A percentile compares a stretch with the other conserved stretches of the same genome.
These are phyloP conservation scores for Scenedesmus sp. DNA, from an alignment of 163 green algal genomes.

Conservation along the genomic window DNA sequence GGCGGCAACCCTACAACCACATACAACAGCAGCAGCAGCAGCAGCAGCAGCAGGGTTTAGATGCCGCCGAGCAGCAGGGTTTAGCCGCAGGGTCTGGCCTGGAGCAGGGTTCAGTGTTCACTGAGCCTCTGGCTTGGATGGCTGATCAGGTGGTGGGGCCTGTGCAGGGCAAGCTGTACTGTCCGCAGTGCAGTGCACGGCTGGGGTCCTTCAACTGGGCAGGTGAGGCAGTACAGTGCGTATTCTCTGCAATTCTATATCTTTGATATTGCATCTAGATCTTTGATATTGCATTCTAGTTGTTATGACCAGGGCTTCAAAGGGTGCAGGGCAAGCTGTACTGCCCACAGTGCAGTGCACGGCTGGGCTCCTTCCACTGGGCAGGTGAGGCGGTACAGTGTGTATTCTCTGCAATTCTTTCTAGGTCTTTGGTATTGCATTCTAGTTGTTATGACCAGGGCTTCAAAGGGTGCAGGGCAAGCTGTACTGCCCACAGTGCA, in stretches of 20 bases:
- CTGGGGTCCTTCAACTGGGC: constrained; percentile 94
- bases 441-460: too few relatives aligned
- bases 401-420: not conserved
- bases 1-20: constrained; percentile 42
- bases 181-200: constrained; percentile 77
- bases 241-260: not conserved
- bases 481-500: constrained; percentile 89
- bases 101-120: constrained; percentile 75
- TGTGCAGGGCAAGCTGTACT: constrained; percentile 92
- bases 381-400: constrained; percentile 60
- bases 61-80: constrained; percentile 42
- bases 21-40: constrained; percentile 20
- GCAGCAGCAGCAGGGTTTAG: constrained; percentile 6
- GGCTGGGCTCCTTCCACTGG: constrained; percentile 92
- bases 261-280: not conserved
- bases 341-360: constrained; percentile 81
- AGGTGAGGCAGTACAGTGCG: constrained; percentile 53
- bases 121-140: constrained; percentile 93
- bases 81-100: not conserved
- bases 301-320: too few relatives aligned
- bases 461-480: constrained; percentile 73
- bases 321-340: constrained; percentile 88
- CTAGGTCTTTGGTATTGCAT: not conserved
- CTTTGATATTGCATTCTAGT: not conserved
- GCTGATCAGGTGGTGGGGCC: constrained; percentile 62